Evolutionary conservation across 768 basidiomycete genomes (phyloP).

Genomic region (Tricholoma matsutake): DNA sequence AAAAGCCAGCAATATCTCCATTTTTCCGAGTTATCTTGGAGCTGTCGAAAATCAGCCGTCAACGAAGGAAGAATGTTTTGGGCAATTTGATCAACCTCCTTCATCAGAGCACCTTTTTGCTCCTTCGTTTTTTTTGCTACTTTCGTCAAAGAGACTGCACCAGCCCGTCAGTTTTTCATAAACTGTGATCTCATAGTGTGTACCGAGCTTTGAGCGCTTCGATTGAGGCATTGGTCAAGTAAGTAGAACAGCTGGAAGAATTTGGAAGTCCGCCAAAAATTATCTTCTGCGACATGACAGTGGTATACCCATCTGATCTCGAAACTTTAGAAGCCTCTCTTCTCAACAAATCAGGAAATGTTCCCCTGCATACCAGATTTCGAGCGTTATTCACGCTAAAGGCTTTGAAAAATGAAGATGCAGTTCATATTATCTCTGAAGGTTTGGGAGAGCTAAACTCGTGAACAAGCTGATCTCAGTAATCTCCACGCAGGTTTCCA

Average conservation of each 20-base stretch:
- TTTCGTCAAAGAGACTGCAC: conserved; percentile 86
- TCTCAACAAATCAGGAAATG: conserved; percentile 70
- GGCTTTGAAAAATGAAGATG: conserved; percentile 71
- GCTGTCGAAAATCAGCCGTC: conserved; percentile 36
- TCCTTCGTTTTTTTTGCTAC: conserved; percentile 91
- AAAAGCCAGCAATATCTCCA: conserved; percentile 97
- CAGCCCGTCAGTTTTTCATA: conserved; percentile 8
- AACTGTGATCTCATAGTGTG: conserved; percentile 27
- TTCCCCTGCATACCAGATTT: conserved; percentile 84
- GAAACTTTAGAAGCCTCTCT: conserved; percentile 67
- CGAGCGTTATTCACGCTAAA: conserved; percentile 92
- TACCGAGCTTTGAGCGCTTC: conserved; percentile 85
- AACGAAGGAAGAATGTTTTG: conserved; percentile 1
- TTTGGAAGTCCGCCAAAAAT: conserved; percentile 52
- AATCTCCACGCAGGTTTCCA: conserved; percentile 56
- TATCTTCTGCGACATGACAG: conserved; percentile 28
- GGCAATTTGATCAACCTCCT: conserved; percentile 52
- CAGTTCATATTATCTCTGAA: conserved; percentile 81
- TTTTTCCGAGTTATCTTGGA: conserved; percentile 81
- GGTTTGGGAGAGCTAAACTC: conserved; percentile 41
- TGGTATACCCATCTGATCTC: conserved; percentile 51
- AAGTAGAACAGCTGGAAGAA: conserved; percentile 18
- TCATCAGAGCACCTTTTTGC: conserved; percentile 82
- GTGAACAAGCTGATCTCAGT: conserved; percentile 7
- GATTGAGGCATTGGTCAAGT: conserved; percentile 90